Conservation (phyloP, 176 grass and related monocot genomes). For the Alloteropsis semialata region DNA sequence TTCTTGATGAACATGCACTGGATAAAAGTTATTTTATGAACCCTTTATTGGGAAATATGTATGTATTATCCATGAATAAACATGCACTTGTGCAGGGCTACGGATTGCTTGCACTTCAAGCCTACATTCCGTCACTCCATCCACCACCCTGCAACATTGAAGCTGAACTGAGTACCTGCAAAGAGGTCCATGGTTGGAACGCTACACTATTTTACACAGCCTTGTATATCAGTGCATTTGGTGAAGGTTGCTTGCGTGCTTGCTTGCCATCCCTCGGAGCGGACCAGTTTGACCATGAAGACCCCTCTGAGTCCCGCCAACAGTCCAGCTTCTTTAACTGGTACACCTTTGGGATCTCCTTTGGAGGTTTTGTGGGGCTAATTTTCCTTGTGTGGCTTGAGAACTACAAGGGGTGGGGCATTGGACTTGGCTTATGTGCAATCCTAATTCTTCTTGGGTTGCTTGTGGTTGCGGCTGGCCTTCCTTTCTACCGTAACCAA, state of each 20-base stretch:
- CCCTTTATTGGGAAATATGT: neutral
- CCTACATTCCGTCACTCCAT: slow-evolving; percentile 50
- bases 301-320: slow-evolving; percentile 29
- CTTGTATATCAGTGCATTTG: slow-evolving; percentile 43
- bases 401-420: slow-evolving; percentile 60
- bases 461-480: slow-evolving; percentile 33
- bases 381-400: slow-evolving; percentile 57
- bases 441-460: slow-evolving; percentile 43
- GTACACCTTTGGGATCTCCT: slow-evolving; percentile 49
- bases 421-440: slow-evolving; percentile 41
- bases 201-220: slow-evolving; percentile 32
- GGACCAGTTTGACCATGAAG: slow-evolving; percentile 65
- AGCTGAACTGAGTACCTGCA: slow-evolving; percentile 22
- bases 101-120: slow-evolving; percentile 65
- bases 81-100: slow-evolving; percentile 38
- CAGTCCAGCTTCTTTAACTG: slow-evolving; percentile 69
- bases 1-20: neutral
- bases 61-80: neutral
- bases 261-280: slow-evolving; percentile 59
- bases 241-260: slow-evolving; percentile 52
- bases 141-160: slow-evolving; percentile 47
- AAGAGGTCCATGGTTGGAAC: slow-evolving; percentile 43
- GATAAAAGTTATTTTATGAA: neutral
- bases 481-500: slow-evolving; percentile 60
- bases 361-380: slow-evolving; percentile 53